phyloP scores from a whole-genome alignment of 768 basidiomycete genomes.

The Asterophora parasitica region DNA sequence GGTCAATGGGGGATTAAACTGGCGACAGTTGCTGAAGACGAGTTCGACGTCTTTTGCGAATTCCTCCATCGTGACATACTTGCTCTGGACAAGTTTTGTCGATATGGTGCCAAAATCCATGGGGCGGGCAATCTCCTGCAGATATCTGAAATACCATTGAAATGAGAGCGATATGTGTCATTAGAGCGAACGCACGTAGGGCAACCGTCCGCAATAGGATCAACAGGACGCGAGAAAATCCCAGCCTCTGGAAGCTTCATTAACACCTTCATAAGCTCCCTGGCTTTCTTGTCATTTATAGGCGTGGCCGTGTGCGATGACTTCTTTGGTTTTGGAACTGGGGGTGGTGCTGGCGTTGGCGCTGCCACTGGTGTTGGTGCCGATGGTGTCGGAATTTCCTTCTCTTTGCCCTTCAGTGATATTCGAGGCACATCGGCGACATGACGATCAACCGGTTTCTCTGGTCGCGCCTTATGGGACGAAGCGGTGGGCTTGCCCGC shows the following conservation, averaged over 20 bases:
- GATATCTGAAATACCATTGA: constrained; percentile 52
- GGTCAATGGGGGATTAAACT: constrained; percentile 85
- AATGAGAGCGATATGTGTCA: not conserved
- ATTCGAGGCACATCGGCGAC: constrained; percentile 31
- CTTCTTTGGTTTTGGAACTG: constrained; percentile 37
- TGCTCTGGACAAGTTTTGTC: constrained; percentile 57
- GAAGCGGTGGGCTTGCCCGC: constrained; percentile 20
- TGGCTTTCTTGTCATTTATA: constrained; percentile 81
- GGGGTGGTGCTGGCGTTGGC: constrained; percentile 22
- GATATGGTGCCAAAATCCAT: constrained; percentile 91
- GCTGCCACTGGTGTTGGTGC: constrained; percentile 6
- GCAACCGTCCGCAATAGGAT: constrained; percentile 78
- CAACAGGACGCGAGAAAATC: constrained; percentile 80
- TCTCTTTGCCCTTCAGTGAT: constrained; percentile 74
- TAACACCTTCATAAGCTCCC: constrained; percentile 59
- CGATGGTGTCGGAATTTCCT: constrained; percentile 35
- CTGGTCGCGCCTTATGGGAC: constrained; percentile 34
- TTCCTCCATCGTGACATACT: constrained; percentile 78
- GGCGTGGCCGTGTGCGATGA: constrained; percentile 37
- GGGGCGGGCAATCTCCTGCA: constrained; percentile 84
- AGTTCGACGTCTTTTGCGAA: constrained; percentile 78
- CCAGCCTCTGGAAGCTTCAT: constrained; percentile 58
- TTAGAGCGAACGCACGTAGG: constrained; percentile 63
- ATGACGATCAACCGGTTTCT: constrained; percentile 28
- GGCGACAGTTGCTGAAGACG: constrained; percentile 83